Evolutionary conservation across 2,329 filamentous ascomycete species (phyloP).

Genomic region (Venturia oleaginea): DNA sequence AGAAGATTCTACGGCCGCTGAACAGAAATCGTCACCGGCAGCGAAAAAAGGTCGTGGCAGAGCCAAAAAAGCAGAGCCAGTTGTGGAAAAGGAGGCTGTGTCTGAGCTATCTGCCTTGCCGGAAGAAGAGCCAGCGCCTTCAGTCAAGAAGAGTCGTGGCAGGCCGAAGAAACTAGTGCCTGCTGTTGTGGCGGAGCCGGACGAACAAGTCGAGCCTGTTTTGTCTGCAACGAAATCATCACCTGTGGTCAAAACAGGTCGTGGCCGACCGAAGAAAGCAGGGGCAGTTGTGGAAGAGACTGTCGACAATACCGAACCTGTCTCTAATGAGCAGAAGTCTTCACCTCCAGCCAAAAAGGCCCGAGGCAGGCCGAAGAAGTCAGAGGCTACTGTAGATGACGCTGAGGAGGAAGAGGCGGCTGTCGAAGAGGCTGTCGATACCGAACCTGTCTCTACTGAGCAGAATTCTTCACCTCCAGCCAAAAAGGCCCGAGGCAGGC

Average conservation of each 20-base stretch:
- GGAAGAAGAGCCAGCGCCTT: background rate
- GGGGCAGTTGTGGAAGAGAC: background rate
- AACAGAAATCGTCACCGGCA: background rate
- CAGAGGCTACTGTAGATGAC: too few relatives aligned
- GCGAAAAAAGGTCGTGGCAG: slow-evolving; percentile 8
- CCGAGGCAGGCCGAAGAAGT: background rate
- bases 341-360: background rate
- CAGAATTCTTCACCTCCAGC: background rate
- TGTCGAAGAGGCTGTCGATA: background rate
- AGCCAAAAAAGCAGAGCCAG: background rate
- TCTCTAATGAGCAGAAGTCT: background rate
- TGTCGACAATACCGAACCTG: background rate
- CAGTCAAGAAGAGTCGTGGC: too few relatives aligned
- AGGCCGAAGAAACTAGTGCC: too few relatives aligned
- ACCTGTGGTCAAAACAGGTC: background rate
- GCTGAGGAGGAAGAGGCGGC: too few relatives aligned
- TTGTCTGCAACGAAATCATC: background rate
- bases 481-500: background rate
- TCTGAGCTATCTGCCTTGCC: too few relatives aligned
- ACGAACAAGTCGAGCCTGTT: background rate
- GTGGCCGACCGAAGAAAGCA: background rate
- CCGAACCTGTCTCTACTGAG: background rate
- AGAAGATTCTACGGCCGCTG: background rate
- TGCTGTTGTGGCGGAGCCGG: too few relatives aligned
- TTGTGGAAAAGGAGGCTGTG: background rate